phyloP scores from a whole-genome alignment of 306 rosid species.

The Dalbergia cultrata region DNA sequence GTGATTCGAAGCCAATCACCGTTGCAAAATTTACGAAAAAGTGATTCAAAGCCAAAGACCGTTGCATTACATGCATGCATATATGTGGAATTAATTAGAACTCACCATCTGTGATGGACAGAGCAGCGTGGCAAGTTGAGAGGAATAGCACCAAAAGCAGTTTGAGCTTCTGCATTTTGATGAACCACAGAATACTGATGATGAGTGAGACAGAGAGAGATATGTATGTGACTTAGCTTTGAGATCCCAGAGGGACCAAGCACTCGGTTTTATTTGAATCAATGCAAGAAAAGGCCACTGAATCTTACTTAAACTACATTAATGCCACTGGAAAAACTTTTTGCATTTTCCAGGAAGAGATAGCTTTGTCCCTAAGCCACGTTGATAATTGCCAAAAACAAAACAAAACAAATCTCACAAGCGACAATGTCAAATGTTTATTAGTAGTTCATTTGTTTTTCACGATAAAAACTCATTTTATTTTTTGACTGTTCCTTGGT shows the following conservation, averaged over 20 bases:
- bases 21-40: no score
- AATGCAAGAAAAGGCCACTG: conserved; percentile 47
- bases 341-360: conserved; percentile 30
- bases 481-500: neutral
- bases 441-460: neutral
- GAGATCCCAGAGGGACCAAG: conserved; percentile 37
- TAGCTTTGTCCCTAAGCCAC: conserved; percentile 38
- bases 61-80: neutral
- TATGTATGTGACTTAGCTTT: neutral
- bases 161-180: conserved; percentile 57
- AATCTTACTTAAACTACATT: conserved; percentile 43
- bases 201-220: neutral
- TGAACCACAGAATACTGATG: neutral
- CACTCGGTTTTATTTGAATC: conserved; percentile 57
- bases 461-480: neutral
- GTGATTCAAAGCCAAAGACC: neutral
- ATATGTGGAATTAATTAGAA: conserved; percentile 7
- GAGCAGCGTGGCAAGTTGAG: conserved; percentile 53
- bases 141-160: conserved; percentile 53
- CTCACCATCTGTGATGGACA: conserved; percentile 59
- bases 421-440: neutral
- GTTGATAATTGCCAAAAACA: neutral
- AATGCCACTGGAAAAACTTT: conserved; percentile 51
- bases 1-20: no score
- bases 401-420: conserved; percentile 40